These are phyloP conservation scores for Eragrostis nindensis DNA, from an alignment of 176 grass and related monocot species.

Conservation along the genomic window DNA sequence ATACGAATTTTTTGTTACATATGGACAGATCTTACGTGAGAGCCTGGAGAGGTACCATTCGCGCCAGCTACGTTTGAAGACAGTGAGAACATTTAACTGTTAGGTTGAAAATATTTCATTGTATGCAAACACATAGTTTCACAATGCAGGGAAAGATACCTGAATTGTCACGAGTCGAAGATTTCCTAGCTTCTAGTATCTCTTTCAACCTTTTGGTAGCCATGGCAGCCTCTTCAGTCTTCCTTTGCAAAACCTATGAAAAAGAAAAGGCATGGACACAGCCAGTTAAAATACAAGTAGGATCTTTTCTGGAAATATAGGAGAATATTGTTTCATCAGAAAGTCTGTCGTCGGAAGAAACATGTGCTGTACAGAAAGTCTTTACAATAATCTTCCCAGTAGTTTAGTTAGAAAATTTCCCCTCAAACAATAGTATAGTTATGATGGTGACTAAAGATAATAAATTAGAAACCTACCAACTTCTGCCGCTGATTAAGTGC, in stretches of 20 bases:
- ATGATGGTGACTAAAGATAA: too few relatives aligned
- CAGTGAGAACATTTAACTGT: slow-evolving; percentile 43
- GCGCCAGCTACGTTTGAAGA: slow-evolving; percentile 50
- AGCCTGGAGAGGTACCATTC: slow-evolving; percentile 72
- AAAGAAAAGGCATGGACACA: neutral
- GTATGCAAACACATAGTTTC: slow-evolving; percentile 9
- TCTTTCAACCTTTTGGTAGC: slow-evolving; percentile 98
- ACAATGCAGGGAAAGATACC: slow-evolving; percentile 45
- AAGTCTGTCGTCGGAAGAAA: neutral
- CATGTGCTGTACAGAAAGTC: neutral
- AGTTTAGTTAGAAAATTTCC: neutral
- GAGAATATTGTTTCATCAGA: neutral
- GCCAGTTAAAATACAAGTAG: neutral
- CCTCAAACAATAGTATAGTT: neutral
- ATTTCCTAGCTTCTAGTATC: slow-evolving; percentile 96
- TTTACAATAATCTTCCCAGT: neutral
- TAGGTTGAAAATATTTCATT: slow-evolving; percentile 46
- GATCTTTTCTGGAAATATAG: neutral
- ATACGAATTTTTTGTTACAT: slow-evolving; percentile 22
- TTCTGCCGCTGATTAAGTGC: slow-evolving; percentile 96
- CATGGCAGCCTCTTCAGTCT: slow-evolving; percentile 98
- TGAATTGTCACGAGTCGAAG: slow-evolving; percentile 69
- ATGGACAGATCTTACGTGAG: slow-evolving; percentile 67
- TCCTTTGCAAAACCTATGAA: slow-evolving; percentile 91
- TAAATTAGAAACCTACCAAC: slow-evolving; percentile 50